Evolutionary conservation across 2,329 filamentous ascomycete species (phyloP), one percentile per base, ranked within the genome.

Genomic region (Trichoderma gracile): DNA sequence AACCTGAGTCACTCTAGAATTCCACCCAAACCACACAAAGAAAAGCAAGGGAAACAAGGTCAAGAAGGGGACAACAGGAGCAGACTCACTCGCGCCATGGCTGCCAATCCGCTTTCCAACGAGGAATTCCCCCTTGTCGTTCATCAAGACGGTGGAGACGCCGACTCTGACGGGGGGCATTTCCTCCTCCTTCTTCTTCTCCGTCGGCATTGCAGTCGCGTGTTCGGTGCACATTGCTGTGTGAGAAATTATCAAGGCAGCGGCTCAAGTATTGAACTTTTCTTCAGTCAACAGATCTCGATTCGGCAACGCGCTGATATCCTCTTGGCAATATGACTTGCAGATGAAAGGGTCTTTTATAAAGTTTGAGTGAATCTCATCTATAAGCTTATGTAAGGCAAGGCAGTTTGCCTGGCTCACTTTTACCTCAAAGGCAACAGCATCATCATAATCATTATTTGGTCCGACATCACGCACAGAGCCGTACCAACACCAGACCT

Each of bases 61-160:
- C n/a, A 33, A 45, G 14, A 33, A 3, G 46, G 49, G 23, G 14
- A 14, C 9, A 12, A 38, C 3, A 38, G 10, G 9, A 14, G 10
- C 27, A 30, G 19, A 46, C 74, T 64, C 69, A 83, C 83, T 82
- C 38, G 75, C 73, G 8, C 83, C 83, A 47, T 84, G 82, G 59
- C 78, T 80, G 1, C 80, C 79, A 61, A 77, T 76, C 14, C 84
- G 78, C 63, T 78, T 78, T 4, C 84, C 82, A 3, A 82, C 68
- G 6, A 86, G 68, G 40, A 86, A 67, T 53, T 76, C 73, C n/a
- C 80, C 81, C 7, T 79, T 70, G 3, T 67, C 68, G 65, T 81
- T 76, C 64, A 72, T 72, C 58, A 86, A 73, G 27, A 86, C 70
- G 38, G 77, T 80, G 0, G 81, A 78, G 5, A 85, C 77, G 49